Evolutionary conservation across 345 rosid species (phyloP), one percentile per base, ranked within the genome.

Genomic region (Stellera chamaejasme): DNA sequence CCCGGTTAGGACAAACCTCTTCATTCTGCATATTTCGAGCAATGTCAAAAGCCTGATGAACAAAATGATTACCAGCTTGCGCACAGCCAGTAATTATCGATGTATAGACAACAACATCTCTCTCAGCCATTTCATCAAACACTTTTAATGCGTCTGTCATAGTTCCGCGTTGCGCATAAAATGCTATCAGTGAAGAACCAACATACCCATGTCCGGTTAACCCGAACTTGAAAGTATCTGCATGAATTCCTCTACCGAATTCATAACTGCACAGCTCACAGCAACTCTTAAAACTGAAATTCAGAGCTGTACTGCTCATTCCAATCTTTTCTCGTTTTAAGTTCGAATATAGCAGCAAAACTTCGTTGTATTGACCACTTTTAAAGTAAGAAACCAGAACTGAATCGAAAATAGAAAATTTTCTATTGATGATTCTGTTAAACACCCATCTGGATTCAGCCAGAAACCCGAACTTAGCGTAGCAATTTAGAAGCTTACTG

Each of bases 51-150:
- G 72, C 74, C 50, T 58, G 42, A 61, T 57, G 45, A 53, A 60
- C 51, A 43, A 26, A 49, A 11, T 27, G 25, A 62, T 58, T 60
- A 7, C 71, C 60, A 28, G 44, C 11, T 42, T 41, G 60, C 12
- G 68, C 60, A 42, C 27, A 69, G 14, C 49, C 74, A 5, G 66
- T 73, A 39, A 69, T 61, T 62, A 73, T 50, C 0, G 71, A 66
- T 1, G 74, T 69, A 58, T 69, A 59, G 14, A 63, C 69, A 54
- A 73, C 74, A 36, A 66, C 69, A 48, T 74, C 74, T 55, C 54
- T 59, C 2, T 43, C 57, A 54, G 58, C 42, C 43, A 72, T 68
- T 72, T 67, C 72, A 51, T 67, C 72, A 48, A 72, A 67, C 58
- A 72, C 69, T 46, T 67, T 72, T 42, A 45, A 56, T 36, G 72